phyloP scores from a whole-genome alignment of 176 grass and related monocot genomes.

The Areca catechu region DNA sequence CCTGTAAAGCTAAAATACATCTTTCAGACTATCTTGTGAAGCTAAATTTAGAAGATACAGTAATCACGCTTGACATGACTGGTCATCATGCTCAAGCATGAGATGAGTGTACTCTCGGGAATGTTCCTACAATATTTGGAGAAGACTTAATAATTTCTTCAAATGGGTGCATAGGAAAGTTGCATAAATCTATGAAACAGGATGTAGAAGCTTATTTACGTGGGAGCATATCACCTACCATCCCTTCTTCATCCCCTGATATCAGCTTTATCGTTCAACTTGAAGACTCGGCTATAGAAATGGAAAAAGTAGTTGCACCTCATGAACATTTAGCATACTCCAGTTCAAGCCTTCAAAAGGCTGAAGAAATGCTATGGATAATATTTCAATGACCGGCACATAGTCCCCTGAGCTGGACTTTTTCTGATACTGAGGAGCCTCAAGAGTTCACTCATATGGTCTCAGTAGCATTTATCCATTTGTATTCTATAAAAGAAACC shows the following conservation, averaged over 20 bases:
- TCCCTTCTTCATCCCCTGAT: conserved; percentile 1
- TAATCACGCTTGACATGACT: too few relatives aligned
- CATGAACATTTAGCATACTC: conserved; percentile 17
- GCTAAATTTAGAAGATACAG: conserved; percentile 34
- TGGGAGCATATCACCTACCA: conserved; percentile 17
- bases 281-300: conserved; percentile 12
- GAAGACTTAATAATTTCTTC: conserved; percentile 22
- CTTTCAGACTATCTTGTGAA: conserved; percentile 16
- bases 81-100: too few relatives aligned
- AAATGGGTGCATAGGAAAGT: conserved; percentile 10
- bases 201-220: conserved; percentile 28
- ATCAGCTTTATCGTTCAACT: conserved; percentile 7
- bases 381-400: not conserved
- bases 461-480: not conserved
- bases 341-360: not conserved
- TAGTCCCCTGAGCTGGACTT: not conserved
- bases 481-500: conserved; percentile 11
- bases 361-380: not conserved
- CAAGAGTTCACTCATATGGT: too few relatives aligned
- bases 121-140: conserved; percentile 18
- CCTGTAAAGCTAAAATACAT: not conserved
- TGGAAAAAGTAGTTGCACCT: conserved; percentile 12
- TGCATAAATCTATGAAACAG: conserved; percentile 14
- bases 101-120: too few relatives aligned
- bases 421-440: not conserved